These are phyloP conservation scores for Aspergillus vadensis DNA, from an alignment of 2,329 filamentous ascomycete species.

Conservation along the genomic window DNA sequence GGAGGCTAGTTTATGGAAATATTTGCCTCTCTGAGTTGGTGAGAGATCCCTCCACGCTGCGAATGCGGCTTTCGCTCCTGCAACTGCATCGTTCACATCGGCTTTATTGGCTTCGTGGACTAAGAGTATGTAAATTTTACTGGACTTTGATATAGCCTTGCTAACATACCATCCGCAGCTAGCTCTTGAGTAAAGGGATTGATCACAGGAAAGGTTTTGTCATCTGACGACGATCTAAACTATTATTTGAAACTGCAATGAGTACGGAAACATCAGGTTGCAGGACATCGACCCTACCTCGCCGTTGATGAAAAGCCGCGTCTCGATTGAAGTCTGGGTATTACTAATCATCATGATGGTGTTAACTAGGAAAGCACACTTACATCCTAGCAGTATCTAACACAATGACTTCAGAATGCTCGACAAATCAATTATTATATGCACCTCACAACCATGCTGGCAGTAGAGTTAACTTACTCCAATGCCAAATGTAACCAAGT, in stretches of 20 bases:
- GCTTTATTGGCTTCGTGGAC: slow-evolving; percentile 35
- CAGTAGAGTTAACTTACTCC: neutral
- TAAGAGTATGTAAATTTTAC: slow-evolving; percentile 9
- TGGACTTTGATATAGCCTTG: neutral
- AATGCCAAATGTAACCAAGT: neutral
- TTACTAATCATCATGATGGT: neutral
- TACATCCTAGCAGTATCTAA: neutral
- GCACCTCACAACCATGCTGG: neutral
- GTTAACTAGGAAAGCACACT: neutral
- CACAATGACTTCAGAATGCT: neutral
- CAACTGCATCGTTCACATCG: slow-evolving; percentile 41
- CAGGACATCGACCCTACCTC: slow-evolving; percentile 23
- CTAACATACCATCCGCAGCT: slow-evolving; percentile 29
- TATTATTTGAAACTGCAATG: slow-evolving; percentile 4
- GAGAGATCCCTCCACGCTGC: slow-evolving; percentile 42
- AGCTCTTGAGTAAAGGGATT: slow-evolving; percentile 34
- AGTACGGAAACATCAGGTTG: neutral
- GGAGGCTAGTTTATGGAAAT: slow-evolving; percentile 36
- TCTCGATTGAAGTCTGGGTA: slow-evolving; percentile 27
- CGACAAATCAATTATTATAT: neutral
- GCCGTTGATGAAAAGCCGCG: slow-evolving; percentile 37
- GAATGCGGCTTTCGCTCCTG: slow-evolving; percentile 41
- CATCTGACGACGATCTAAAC: slow-evolving; percentile 32
- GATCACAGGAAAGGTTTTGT: slow-evolving; percentile 33
- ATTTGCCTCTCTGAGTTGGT: slow-evolving; percentile 32